Conservation (phyloP, 768 basidiomycete species). For the Tylopilus sp. region DNA sequence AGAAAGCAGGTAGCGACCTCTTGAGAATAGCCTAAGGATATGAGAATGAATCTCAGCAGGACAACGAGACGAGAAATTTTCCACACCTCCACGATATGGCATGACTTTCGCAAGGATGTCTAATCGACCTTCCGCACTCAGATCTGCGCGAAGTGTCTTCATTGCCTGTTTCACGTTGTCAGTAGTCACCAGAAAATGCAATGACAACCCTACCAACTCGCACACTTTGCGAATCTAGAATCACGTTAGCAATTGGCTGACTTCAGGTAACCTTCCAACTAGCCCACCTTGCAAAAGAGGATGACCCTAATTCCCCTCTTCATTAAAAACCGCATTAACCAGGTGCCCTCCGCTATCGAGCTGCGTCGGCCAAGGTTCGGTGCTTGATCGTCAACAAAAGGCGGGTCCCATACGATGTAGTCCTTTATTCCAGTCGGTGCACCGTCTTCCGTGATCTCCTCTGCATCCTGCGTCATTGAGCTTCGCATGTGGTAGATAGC, state of each 20-base stretch:
- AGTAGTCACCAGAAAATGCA: neutral
- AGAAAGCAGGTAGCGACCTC: conserved; percentile 39
- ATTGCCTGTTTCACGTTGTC: conserved; percentile 54
- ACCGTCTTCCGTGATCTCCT: conserved; percentile 73
- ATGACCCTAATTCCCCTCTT: conserved; percentile 76
- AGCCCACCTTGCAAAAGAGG: conserved; percentile 77
- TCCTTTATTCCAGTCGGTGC: conserved; percentile 81
- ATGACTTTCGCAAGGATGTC: conserved; percentile 76
- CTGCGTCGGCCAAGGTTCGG: conserved; percentile 53
- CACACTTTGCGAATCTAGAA: conserved; percentile 73
- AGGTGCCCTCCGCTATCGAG: conserved; percentile 64
- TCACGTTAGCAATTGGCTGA: neutral
- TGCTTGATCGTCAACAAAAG: conserved; percentile 51
- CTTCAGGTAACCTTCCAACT: neutral
- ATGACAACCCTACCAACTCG: conserved; percentile 52
- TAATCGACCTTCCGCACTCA: conserved; percentile 69
- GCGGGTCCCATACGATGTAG: conserved; percentile 74
- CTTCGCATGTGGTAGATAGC: neutral
- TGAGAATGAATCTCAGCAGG: neutral
- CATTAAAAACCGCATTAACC: conserved; percentile 78
- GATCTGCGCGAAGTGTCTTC: conserved; percentile 67
- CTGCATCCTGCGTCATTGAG: conserved; percentile 42
- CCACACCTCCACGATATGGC: conserved; percentile 78
- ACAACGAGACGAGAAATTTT: neutral
- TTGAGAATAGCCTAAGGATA: conserved; percentile 60